These are phyloP conservation scores for Spathaspora jeffriesii DNA, from an alignment of 1,139 yeast species.

Conservation along the genomic window DNA sequence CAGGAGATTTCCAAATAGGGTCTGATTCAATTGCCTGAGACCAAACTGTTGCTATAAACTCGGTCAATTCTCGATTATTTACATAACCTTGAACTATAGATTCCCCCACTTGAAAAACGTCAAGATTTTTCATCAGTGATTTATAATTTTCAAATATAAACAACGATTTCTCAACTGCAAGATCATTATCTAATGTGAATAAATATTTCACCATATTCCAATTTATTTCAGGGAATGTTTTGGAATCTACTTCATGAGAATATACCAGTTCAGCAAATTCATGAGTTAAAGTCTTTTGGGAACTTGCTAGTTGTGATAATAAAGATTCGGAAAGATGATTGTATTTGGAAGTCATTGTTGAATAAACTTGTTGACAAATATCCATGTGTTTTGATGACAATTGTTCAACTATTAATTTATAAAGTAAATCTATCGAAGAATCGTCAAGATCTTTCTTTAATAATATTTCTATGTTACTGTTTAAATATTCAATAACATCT, in stretches of 20 bases:
- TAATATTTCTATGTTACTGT: conserved; percentile 19
- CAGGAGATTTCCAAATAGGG: conserved; percentile 24
- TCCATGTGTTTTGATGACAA: conserved; percentile 26
- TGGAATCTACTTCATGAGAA: conserved; percentile 24
- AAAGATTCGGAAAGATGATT: conserved; percentile 37
- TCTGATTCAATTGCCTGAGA: conserved; percentile 25
- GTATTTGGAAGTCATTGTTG: conserved; percentile 30
- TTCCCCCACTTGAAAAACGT: conserved; percentile 25
- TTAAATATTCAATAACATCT: conserved; percentile 17
- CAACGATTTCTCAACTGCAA: conserved; percentile 43
- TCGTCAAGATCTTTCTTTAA: conserved; percentile 14
- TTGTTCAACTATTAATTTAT: conserved; percentile 23
- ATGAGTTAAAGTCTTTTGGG: conserved; percentile 50
- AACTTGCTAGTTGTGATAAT: conserved; percentile 34
- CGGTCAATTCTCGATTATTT: conserved; percentile 58
- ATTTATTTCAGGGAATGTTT: conserved; percentile 18
- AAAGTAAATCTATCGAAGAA: conserved; percentile 22
- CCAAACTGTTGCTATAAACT: conserved; percentile 52
- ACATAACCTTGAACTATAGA: conserved; percentile 48
- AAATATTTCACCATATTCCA: conserved; percentile 50
- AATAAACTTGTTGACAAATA: conserved; percentile 46
- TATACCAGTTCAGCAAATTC: conserved; percentile 41
- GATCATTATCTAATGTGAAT: conserved; percentile 50
- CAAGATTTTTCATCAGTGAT: conserved; percentile 9
- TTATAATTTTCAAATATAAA: conserved; percentile 20